phyloP scores from a whole-genome alignment of 2,329 filamentous ascomycete species.

The Colletotrichum siamense region DNA sequence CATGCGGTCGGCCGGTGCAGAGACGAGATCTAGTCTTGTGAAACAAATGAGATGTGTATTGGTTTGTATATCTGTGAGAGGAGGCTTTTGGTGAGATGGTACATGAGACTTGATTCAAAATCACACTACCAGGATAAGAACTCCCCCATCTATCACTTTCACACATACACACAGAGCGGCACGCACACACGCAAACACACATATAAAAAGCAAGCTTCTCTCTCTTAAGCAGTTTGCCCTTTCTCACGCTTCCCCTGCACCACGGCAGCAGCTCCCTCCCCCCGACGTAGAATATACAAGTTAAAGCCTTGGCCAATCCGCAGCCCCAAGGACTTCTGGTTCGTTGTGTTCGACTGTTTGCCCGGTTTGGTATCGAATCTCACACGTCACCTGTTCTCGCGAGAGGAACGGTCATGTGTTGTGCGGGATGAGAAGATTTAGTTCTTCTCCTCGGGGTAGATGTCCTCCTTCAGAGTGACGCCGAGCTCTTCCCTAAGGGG shows the following conservation, averaged over 20 bases:
- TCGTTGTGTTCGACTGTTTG: not conserved
- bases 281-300: slow-evolving; percentile 43
- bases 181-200: not conserved
- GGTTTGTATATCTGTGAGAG: not conserved
- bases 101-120: slow-evolving; percentile 19
- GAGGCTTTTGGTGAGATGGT: not conserved
- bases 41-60: slow-evolving; percentile 1
- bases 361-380: not conserved
- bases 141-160: slow-evolving; percentile 21
- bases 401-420: not conserved
- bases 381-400: not conserved
- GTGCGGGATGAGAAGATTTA: slow-evolving; percentile 24
- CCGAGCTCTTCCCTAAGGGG: slow-evolving; percentile 92
- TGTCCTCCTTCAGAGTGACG: slow-evolving; percentile 86
- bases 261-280: slow-evolving; percentile 4
- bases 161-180: not conserved
- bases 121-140: slow-evolving; percentile 17
- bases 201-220: slow-evolving; percentile 1
- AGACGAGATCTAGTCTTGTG: not conserved
- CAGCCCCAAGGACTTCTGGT: slow-evolving; percentile 3
- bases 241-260: not conserved
- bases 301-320: not conserved
- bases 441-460: slow-evolving; percentile 75
- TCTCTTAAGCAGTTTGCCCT: slow-evolving; percentile 4
- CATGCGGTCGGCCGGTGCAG: not conserved